phyloP scores from a whole-genome alignment of 2,329 filamentous ascomycete species.

The Arthrobotrys sphaeroides region DNA sequence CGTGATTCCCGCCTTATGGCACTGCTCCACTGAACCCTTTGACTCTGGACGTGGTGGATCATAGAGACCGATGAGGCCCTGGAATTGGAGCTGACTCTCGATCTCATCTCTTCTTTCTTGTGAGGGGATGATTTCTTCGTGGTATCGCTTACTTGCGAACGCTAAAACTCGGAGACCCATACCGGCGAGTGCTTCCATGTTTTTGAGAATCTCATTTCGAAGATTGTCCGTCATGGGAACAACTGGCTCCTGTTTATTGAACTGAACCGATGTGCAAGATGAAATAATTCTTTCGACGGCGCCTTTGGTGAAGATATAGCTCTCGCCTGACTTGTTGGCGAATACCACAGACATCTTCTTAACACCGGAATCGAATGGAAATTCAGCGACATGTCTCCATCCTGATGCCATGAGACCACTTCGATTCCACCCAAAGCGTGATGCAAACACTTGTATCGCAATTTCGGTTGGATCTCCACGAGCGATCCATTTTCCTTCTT shows the following conservation, averaged over 20 bases:
- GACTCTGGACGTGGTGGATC: conserved; percentile 86
- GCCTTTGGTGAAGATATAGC: conserved; percentile 71
- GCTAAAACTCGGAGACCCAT: conserved; percentile 76
- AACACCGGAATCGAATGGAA: conserved; percentile 76
- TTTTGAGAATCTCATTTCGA: conserved; percentile 68
- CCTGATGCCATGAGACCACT: conserved; percentile 64
- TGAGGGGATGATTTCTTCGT: conserved; percentile 59
- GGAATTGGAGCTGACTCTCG: conserved; percentile 75
- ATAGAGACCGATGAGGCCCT: conserved; percentile 85
- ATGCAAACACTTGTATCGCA: conserved; percentile 77
- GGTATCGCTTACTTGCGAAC: conserved; percentile 67
- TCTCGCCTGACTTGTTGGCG: conserved; percentile 61
- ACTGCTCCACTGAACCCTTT: conserved; percentile 74
- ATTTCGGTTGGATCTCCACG: conserved; percentile 77
- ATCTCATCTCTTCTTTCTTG: conserved; percentile 69
- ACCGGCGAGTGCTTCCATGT: conserved; percentile 74
- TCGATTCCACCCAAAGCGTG: conserved; percentile 73
- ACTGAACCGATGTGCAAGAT: conserved; percentile 68
- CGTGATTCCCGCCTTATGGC: conserved; percentile 76
- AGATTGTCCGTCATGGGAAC: conserved; percentile 60
- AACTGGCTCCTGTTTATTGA: conserved; percentile 61
- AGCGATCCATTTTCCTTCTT: conserved; percentile 67
- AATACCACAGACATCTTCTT: conserved; percentile 82
- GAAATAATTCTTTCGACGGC: conserved; percentile 76
- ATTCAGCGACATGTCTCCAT: conserved; percentile 72